These are phyloP conservation scores for Striga asiatica DNA, from an alignment of 257 asterid species.

Conservation along the genomic window DNA sequence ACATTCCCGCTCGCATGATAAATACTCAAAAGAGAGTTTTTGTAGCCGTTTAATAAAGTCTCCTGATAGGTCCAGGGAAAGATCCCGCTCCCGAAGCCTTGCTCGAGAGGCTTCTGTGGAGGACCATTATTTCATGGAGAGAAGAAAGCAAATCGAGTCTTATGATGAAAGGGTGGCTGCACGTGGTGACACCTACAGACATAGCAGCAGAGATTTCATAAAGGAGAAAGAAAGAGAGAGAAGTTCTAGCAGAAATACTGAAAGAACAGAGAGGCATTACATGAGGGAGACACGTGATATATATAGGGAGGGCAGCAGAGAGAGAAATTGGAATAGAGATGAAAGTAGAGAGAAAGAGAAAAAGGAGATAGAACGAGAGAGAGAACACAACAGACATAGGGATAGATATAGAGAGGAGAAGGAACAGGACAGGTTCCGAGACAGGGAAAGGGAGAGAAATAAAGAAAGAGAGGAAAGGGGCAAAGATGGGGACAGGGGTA, in stretches of 20 bases:
- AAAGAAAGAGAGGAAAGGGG: constrained; percentile 25
- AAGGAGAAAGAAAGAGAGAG: constrained; percentile 47
- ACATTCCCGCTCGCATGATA: constrained; percentile 26
- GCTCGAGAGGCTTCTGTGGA: constrained; percentile 39
- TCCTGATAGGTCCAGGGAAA: constrained; percentile 47
- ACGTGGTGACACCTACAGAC: constrained; percentile 23
- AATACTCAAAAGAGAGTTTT: constrained; percentile 27
- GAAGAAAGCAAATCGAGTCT: constrained; percentile 29
- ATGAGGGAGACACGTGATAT: constrained; percentile 34
- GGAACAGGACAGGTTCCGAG: constrained; percentile 28
- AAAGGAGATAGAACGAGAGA: constrained; percentile 25
- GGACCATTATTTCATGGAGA: constrained; percentile 25
- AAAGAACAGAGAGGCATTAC: constrained; percentile 33
- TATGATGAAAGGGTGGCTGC: constrained; percentile 38
- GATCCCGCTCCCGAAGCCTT: constrained; percentile 61
- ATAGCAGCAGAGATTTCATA: constrained; percentile 34
- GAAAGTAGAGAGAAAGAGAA: constrained; percentile 25
- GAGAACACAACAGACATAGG: constrained; percentile 21
- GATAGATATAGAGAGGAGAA: constrained; percentile 26
- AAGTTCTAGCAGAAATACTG: constrained; percentile 40
- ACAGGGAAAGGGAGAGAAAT: constrained; percentile 25
- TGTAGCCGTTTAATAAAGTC: constrained; percentile 31
- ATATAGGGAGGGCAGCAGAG: constrained; percentile 50
- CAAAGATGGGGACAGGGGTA: constrained; percentile 34
- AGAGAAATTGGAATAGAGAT: constrained; percentile 36